A percentile compares a stretch with the other conserved stretches of the same genome.
Evolutionary conservation across 345 rosid species (phyloP).

Genomic region (Populus tremula): DNA sequence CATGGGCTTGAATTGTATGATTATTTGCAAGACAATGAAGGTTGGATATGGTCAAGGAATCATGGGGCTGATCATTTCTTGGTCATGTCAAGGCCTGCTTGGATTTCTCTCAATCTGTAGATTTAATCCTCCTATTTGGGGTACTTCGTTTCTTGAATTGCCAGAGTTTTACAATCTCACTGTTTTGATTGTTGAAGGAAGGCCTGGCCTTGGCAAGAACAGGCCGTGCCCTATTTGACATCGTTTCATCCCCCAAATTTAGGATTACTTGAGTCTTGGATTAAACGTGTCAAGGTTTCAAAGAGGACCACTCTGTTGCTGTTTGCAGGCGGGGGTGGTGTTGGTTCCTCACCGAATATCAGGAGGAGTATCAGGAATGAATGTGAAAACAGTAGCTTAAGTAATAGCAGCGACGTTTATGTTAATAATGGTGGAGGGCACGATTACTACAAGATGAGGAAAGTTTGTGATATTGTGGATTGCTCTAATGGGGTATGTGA

Average conservation of each 20-base stretch:
- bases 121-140: constrained; percentile 85
- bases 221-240: constrained; percentile 83
- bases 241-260: constrained; percentile 81
- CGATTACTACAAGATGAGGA: constrained; percentile 11
- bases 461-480: constrained; percentile 70
- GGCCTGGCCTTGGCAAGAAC: constrained; percentile 96
- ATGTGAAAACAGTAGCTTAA: constrained; percentile 42
- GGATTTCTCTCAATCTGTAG: constrained; percentile 81
- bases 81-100: constrained; percentile 88
- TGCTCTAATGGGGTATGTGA: constrained; percentile 89
- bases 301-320: constrained; percentile 57
- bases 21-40: constrained; percentile 40
- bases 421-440: constrained; percentile 10
- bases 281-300: constrained; percentile 53
- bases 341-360: constrained; percentile 54
- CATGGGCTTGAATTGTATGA: constrained; percentile 71
- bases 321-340: constrained; percentile 89
- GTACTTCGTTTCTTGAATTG: constrained; percentile 82
- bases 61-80: constrained; percentile 77
- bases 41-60: constrained; percentile 54
- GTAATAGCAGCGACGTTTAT: neutral
- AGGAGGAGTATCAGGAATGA: constrained; percentile 79
- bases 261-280: constrained; percentile 62
- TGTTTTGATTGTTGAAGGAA: constrained; percentile 59
- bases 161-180: constrained; percentile 74